phyloP scores from a whole-genome alignment of 345 rosid genomes.

The Mercurialis annua region DNA sequence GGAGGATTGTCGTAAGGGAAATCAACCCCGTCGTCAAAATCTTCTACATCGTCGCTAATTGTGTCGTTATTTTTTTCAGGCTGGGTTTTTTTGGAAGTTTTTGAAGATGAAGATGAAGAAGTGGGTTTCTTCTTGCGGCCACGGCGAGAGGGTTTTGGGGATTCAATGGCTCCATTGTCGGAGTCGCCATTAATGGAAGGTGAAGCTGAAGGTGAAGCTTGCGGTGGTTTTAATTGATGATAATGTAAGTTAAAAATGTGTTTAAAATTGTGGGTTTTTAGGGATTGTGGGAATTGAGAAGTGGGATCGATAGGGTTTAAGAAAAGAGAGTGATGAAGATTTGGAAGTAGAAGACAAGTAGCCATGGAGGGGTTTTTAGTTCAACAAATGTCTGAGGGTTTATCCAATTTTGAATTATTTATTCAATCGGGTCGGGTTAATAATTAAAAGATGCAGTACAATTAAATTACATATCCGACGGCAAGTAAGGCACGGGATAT shows the following conservation, averaged over 20 bases:
- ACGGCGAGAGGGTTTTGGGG: constrained; percentile 58
- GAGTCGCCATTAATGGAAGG: constrained; percentile 33
- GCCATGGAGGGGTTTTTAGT: constrained; percentile 41
- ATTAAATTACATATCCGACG: neutral
- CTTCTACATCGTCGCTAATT: constrained; percentile 27
- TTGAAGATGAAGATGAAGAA: constrained; percentile 23
- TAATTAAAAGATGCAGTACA: no score
- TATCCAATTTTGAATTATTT: constrained; percentile 26
- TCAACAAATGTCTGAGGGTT: constrained; percentile 30
- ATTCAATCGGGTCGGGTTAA: neutral
- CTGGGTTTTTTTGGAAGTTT: constrained; percentile 23
- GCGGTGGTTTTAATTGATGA: constrained; percentile 11
- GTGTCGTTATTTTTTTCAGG: constrained; percentile 23
- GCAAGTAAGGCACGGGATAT: neutral
- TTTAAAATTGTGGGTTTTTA: neutral
- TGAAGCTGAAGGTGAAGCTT: no score
- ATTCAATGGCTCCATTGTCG: constrained; percentile 39
- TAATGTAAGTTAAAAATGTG: neutral
- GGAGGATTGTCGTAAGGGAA: constrained; percentile 79
- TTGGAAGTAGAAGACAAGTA: constrained; percentile 46
- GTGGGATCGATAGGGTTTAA: constrained; percentile 18
- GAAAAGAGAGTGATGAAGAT: constrained; percentile 19
- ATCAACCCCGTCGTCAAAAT: constrained; percentile 73
- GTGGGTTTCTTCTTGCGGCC: constrained; percentile 53
- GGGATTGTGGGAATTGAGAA: constrained; percentile 4